Base-by-base conservation (phyloP, 2,329 filamentous ascomycete species). In the Lachnellula hyalina region DNA sequence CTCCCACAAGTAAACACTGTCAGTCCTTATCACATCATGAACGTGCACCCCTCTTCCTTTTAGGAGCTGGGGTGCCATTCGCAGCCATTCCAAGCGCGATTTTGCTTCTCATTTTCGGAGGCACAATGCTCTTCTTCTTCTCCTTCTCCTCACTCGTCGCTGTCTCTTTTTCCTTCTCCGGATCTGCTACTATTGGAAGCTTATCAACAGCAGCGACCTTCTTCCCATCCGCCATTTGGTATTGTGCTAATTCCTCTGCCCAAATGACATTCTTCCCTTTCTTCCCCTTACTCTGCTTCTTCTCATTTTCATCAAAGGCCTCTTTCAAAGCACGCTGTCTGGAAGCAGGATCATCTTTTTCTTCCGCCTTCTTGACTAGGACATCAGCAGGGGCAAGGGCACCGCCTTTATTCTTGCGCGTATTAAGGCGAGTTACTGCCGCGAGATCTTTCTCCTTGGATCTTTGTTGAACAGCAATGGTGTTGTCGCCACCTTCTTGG, bases 381-480 rank as follows among this genome's bases (percentile, higher is more conserved):
- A 67, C 53, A 11, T 61, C 58, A 2, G 61, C 58, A 0, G 73
- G 72, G 6, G 61, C 63, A 5, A 73, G 53, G 1, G 75, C 68
- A 17, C 61, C 67, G 3, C 63, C 71, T 64, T 76, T 76, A 56
- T 78, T 78, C 59, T 74, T 75, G 28, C 73, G 67, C 1, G 75
- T 78, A 56, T 78, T 78, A 49, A 70, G 65, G 3, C 71, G 63
- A 1, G 75, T 77, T 42, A 75, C 55, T 2, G 71, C 66, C 0
- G 73, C 73, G 8, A 76, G 60, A 46, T 76, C 72, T 61, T 74
- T 75, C 42, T 75, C 75, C 14, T 68, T 70, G 55, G 59, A 72
- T 46, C 71, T 68, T 40, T 57, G 59, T 9, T 32, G 28, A 12
- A 69, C 52, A 8, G 63, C 65, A 17, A 68, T 56, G 1, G 63